Evolutionary conservation across 2,329 filamentous ascomycete genomes (phyloP), one percentile per base, ranked within the genome.

Genomic region (Chalara sp.): DNA sequence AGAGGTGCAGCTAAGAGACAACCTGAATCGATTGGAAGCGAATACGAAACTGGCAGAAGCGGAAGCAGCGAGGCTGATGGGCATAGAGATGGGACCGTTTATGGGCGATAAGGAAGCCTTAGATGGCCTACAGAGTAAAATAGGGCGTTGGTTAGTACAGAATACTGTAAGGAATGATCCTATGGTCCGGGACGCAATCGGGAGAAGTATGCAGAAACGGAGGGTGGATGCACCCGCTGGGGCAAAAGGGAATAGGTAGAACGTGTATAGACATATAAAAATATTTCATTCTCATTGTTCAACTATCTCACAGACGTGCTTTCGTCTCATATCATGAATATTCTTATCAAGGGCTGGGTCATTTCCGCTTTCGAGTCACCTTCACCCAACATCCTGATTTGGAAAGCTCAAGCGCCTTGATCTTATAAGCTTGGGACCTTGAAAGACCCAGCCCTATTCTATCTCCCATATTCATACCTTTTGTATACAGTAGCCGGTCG

Each of bases 101-200:
- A 80, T 76, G 47, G 84, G 83, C n/a, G 86, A 95, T 62, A 71
- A 77, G 35, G 76, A 79, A 54, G 75, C 74, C n/a, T 72, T 86
- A 44, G 74, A 73, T 43, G 81, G 81, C 53, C 70, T 95, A 62
- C 79, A 83, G 55, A 76, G 77, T 40, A 87, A 86, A 61, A 79
- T 96, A 70, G 87, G 84, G 68, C 88, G 93, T 62, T 95, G 89
- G 78, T 73, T 97, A 59, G 83, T 96, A 47, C 83, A 95, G 67
- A 95, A 95, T 64, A 91, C 84, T 11, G 86, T 95, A 53, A 78
- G 82, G 58, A 81, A 79, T 45, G 87, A 92, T 67, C 84, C 84
- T 1, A 88, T 92, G 70, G 92, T 97, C 6, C 79, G 84, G 59
- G 84, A 89, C 67, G 90, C 90, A 1, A 75, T 96, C 59, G 83